Conservation (phyloP, 148 eudicot species). For the Cornus florida region DNA sequence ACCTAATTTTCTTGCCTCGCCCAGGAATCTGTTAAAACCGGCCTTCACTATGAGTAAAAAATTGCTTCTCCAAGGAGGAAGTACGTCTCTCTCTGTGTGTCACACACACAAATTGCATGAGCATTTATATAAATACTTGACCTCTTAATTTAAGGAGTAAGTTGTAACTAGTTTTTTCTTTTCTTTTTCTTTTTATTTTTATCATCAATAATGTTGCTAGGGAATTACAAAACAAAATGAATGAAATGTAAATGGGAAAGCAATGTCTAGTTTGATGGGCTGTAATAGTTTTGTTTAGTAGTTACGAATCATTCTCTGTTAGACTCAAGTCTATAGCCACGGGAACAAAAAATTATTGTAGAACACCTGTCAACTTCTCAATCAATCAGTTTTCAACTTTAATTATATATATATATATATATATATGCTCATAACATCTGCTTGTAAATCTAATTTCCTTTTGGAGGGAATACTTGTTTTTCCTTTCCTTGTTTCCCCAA, state of each 20-base stretch:
- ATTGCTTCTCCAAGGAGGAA: conserved; percentile 41
- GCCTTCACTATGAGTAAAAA: conserved; percentile 36
- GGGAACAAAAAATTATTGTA: too few relatives aligned
- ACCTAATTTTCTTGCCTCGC: neutral
- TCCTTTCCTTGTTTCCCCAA: neutral
- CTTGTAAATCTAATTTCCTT: neutral
- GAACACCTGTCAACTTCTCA: neutral
- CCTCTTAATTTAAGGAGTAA: neutral
- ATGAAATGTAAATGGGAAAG: neutral
- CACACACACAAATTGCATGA: neutral
- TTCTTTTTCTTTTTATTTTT: too few relatives aligned
- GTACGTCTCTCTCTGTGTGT: neutral
- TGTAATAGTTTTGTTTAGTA: neutral
- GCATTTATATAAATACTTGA: neutral
- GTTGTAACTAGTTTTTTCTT: too few relatives aligned
- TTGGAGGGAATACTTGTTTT: neutral
- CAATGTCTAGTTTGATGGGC: neutral
- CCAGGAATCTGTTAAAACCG: conserved; percentile 34
- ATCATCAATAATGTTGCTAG: too few relatives aligned
- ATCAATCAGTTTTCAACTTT: neutral
- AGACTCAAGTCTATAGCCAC: neutral
- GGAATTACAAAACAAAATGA: too few relatives aligned
- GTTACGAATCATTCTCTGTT: too few relatives aligned
- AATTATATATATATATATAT: too few relatives aligned
- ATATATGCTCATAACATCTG: neutral